Evolutionary conservation across 306 rosid species (phyloP), one percentile per base, ranked within the genome.

Genomic region (Quercus engelmannii): DNA sequence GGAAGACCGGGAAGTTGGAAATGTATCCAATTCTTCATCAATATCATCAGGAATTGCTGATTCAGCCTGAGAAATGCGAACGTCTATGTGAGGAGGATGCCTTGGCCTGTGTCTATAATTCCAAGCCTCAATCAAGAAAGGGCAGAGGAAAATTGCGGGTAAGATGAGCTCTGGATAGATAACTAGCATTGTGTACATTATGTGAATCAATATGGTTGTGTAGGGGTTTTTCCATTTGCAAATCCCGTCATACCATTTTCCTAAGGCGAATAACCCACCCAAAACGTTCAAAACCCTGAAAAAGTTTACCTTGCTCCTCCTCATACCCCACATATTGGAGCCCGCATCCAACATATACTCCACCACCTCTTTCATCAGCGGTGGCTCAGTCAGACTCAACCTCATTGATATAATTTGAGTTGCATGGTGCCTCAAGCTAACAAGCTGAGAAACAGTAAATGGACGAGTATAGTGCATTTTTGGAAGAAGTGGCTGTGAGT

Each of bases 221-320:
- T 1, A 4, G 0, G 75, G 75, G 64, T 75, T 74, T 62, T 52
- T 64, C 90, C 90, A 88, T 20, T 51, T 58, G 43, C 84, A 2
- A 31, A 82, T 58, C 33, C 73, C 7, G 5, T 82, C 78, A 54
- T 68, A 80, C 61, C 65, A 41, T 51, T 76, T 41, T 67, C 6
- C 46, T 18, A 80, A 2, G n/a, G 73, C 58, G 31, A 26, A 1
- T 20, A 80, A 17, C 17, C 69, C 55, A n/a, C 63, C 71, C 10
- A 84, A 68, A 6, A 86, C 59, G 15, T 15, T 20, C 15, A 56
- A 12, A 28, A 86, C 55, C 87, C 90, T 82, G n/a, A n/a, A 67
- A 2, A 80, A 63, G 56, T 84, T 85, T 3, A 80, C 83, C 77
- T 26, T 78, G 71, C 76, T 76, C 83, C 83, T 86, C 31, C 87